phyloP scores from a whole-genome alignment of 176 grass and related monocot genomes.

The Lolium perenne region DNA sequence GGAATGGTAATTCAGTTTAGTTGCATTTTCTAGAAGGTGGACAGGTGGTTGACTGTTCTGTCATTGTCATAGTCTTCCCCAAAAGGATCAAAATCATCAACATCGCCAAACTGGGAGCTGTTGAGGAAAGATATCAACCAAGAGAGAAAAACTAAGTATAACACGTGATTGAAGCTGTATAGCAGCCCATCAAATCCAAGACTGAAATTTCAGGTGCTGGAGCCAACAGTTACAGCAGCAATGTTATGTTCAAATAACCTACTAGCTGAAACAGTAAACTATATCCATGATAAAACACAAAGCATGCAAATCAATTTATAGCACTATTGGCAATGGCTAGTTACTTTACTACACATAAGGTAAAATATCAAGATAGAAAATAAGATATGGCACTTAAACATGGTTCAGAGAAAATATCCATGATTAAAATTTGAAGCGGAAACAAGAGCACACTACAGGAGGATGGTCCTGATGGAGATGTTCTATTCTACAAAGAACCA shows the following conservation, averaged over 20 bases:
- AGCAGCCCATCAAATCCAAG: constrained; percentile 7
- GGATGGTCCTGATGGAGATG: constrained; percentile 32
- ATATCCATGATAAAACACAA: background rate
- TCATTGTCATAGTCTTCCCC: constrained; percentile 39
- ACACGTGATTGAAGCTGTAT: constrained; percentile 15
- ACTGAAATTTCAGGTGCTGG: background rate
- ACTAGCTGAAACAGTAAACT: background rate
- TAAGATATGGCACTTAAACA: background rate
- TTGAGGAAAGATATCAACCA: background rate
- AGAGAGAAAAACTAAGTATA: background rate
- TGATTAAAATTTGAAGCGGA: constrained; percentile 22
- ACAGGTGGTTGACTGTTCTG: constrained; percentile 13
- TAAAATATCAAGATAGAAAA: background rate
- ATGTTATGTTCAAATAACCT: constrained; percentile 24
- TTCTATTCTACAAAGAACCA: constrained; percentile 51
- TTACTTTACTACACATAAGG: constrained; percentile 11
- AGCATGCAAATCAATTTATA: background rate
- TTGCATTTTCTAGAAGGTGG: constrained; percentile 19
- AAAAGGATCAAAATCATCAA: constrained; percentile 41
- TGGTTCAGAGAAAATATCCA: background rate
- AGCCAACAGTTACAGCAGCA: background rate
- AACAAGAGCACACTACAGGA: constrained; percentile 43
- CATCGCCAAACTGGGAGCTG: constrained; percentile 25
- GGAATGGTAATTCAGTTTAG: constrained; percentile 86
- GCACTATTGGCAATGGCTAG: background rate